Evolutionary conservation across 805 yeast species (phyloP).

Genomic region (Myxozyma geophila): DNA sequence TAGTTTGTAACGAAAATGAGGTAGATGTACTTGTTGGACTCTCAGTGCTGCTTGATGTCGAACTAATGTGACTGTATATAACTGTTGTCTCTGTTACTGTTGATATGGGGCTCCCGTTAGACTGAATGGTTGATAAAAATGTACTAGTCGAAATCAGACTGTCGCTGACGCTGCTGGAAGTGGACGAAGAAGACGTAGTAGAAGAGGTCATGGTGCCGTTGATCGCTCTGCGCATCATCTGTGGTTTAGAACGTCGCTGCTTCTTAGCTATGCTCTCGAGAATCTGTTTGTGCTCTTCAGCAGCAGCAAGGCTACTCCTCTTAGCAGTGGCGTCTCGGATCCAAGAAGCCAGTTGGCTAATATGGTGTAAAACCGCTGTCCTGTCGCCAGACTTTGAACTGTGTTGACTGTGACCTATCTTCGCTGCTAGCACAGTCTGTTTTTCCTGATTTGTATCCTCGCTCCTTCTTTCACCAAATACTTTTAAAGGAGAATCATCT

Average conservation of each 20-base stretch:
- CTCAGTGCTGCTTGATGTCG: neutral
- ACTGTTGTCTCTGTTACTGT: slow-evolving; percentile 22
- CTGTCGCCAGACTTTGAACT: too few species aligned
- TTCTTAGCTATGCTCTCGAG: slow-evolving; percentile 5
- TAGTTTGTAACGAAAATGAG: slow-evolving; percentile 9
- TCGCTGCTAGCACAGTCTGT: too few species aligned
- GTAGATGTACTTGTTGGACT: neutral
- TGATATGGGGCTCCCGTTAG: slow-evolving; percentile 19
- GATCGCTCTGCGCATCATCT: slow-evolving; percentile 15
- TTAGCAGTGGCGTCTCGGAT: neutral
- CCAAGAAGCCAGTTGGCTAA: too few species aligned
- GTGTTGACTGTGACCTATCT: too few species aligned
- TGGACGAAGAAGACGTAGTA: neutral
- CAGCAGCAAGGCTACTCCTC: neutral
- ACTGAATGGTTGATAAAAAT: slow-evolving; percentile 7
- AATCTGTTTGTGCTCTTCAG: neutral
- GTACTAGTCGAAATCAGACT: slow-evolving; percentile 19
- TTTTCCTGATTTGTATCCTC: too few species aligned
- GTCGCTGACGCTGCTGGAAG: neutral
- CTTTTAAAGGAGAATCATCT: too few species aligned
- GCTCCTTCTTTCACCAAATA: too few species aligned
- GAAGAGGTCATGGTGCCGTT: slow-evolving; percentile 16
- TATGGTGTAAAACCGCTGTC: too few species aligned
- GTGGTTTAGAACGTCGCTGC: neutral
- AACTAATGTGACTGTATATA: slow-evolving; percentile 7